A percentile compares a stretch with the other conserved stretches of the same genome.
phyloP scores from a whole-genome alignment of 495 filamentous ascomycete genomes.

The Annulohypoxylon stygium region DNA sequence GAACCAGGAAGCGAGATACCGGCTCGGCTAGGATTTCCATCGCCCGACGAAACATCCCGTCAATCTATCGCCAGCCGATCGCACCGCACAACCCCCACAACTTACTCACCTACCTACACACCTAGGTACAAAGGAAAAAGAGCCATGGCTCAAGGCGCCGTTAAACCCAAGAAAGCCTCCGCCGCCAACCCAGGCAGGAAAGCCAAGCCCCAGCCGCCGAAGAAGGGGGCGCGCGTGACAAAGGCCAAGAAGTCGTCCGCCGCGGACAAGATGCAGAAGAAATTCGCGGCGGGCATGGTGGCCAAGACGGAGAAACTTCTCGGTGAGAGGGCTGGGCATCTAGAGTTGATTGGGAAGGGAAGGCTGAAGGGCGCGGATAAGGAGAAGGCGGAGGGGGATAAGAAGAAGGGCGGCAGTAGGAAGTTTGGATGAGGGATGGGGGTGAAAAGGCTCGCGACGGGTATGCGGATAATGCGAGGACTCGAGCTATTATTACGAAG shows the following conservation, averaged over 20 bases:
- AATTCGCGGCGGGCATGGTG: slow-evolving; percentile 58
- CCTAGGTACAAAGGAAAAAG: neutral
- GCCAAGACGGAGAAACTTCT: slow-evolving; percentile 61
- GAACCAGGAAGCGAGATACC: neutral
- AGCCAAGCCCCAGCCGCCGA: slow-evolving; percentile 51
- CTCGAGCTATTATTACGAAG: neutral
- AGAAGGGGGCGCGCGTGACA: slow-evolving; percentile 51
- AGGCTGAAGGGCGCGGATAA: slow-evolving; percentile 53
- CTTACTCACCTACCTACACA: neutral
- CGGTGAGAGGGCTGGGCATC: slow-evolving; percentile 61
- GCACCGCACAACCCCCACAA: slow-evolving; percentile 1
- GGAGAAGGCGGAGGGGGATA: slow-evolving; percentile 32
- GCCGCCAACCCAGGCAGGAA: slow-evolving; percentile 47
- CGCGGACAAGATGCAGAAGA: slow-evolving; percentile 59
- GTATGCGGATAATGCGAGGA: neutral
- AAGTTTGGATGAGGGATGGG: slow-evolving; percentile 61
- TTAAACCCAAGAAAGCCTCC: slow-evolving; percentile 53
- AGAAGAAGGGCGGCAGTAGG: slow-evolving; percentile 58
- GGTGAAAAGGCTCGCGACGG: neutral
- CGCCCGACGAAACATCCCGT: neutral
- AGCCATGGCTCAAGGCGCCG: slow-evolving; percentile 62
- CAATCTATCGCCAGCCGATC: neutral
- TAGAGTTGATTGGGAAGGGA: slow-evolving; percentile 64
- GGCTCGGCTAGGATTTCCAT: neutral
- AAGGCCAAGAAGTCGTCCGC: slow-evolving; percentile 53